Conservation (phyloP, 331 rosid species). For the Erythrophleum ivorense region DNA sequence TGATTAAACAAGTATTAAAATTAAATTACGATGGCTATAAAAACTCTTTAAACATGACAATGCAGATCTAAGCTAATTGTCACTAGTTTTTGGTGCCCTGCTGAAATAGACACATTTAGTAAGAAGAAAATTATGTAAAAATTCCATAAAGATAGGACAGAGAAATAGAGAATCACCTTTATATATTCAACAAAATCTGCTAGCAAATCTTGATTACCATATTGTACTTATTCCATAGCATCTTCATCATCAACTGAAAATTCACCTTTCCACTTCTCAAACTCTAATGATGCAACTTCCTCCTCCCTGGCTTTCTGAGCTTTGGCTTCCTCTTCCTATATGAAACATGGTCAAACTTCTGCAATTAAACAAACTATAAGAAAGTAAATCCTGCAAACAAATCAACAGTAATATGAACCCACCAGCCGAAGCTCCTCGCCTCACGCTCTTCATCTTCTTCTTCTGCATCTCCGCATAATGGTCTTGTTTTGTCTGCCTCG, state of each 20-base stretch:
- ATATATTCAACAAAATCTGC: slow-evolving; percentile 78
- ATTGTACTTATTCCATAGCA: slow-evolving; percentile 57
- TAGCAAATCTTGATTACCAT: slow-evolving; percentile 58
- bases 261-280: slow-evolving; percentile 97
- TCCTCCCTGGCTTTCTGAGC: slow-evolving; percentile 92
- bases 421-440: slow-evolving; percentile 78
- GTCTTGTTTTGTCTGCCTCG: slow-evolving; percentile 76
- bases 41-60: slow-evolving; percentile 2
- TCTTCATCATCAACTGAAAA: slow-evolving; percentile 81
- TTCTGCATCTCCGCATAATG: slow-evolving; percentile 76
- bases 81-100: slow-evolving; percentile 21
- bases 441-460: slow-evolving; percentile 95
- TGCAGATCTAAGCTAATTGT: slow-evolving; percentile 15
- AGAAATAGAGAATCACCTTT: slow-evolving; percentile 61
- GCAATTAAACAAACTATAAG: slow-evolving; percentile 31
- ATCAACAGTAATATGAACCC: slow-evolving; percentile 38
- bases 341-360: slow-evolving; percentile 36
- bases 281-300: slow-evolving; percentile 91
- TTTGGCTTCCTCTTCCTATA: slow-evolving; percentile 89
- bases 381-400: slow-evolving; percentile 24
- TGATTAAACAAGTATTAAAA: slow-evolving; percentile 8
- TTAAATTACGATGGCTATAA: slow-evolving; percentile 17
- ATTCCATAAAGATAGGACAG: neutral
- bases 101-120: slow-evolving; percentile 26
- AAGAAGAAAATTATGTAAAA: slow-evolving; percentile 26